Conservation (phyloP, 768 basidiomycete species). For the Leccinum rimulosum region DNA sequence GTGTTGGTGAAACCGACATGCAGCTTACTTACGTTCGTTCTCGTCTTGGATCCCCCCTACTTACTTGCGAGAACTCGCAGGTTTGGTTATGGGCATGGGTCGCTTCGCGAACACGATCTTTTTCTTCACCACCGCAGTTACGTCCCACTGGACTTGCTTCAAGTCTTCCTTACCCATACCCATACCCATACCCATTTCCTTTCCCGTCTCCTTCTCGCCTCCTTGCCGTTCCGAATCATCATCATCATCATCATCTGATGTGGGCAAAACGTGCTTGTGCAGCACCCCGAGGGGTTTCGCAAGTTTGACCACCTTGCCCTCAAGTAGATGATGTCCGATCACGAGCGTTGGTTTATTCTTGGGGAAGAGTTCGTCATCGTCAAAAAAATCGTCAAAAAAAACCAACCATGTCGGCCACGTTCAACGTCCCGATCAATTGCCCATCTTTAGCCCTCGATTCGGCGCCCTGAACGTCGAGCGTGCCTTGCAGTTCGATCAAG, state of each 20-base stretch:
- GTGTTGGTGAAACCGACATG: neutral
- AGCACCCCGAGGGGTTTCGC: slow-evolving; percentile 83
- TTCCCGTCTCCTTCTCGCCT: neutral
- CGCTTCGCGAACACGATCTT: slow-evolving; percentile 84
- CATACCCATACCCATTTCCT: neutral
- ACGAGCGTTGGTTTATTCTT: slow-evolving; percentile 72
- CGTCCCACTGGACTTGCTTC: slow-evolving; percentile 47
- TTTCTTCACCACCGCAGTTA: slow-evolving; percentile 70
- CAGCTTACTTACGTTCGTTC: too few species aligned
- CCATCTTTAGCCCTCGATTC: slow-evolving; percentile 55
- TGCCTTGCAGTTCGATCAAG: slow-evolving; percentile 86
- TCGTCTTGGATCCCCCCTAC: neutral
- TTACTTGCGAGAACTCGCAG: slow-evolving; percentile 13
- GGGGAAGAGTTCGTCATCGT: neutral
- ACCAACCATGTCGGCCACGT: slow-evolving; percentile 60
- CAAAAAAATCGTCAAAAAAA: slow-evolving; percentile 1
- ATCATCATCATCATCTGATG: neutral
- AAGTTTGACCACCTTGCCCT: slow-evolving; percentile 76
- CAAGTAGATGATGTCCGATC: slow-evolving; percentile 88
- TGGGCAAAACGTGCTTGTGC: slow-evolving; percentile 28
- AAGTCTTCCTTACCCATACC: neutral
- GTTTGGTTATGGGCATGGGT: slow-evolving; percentile 66
- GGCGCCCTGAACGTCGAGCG: slow-evolving; percentile 63
- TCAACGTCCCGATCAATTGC: slow-evolving; percentile 75
- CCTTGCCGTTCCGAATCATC: neutral